phyloP scores from a whole-genome alignment of 495 filamentous ascomycete species.

The Bryoglossum gracile region DNA sequence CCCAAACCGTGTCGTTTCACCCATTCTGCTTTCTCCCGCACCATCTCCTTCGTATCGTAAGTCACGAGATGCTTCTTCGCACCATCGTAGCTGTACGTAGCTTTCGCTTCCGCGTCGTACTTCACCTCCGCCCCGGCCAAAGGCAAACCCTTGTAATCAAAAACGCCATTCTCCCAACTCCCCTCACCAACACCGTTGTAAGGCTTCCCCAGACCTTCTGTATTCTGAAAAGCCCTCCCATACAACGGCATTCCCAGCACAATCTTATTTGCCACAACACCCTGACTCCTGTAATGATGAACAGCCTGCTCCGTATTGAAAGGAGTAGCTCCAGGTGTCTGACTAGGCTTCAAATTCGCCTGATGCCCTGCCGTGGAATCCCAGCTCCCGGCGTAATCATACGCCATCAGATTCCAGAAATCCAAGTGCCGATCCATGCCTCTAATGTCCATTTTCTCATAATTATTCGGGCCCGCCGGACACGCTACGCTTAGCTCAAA shows the following conservation, averaged over 20 bases:
- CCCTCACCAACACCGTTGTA: conserved; percentile 70
- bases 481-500: conserved; percentile 81
- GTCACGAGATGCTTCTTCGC: conserved; percentile 55
- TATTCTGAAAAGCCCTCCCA: conserved; percentile 75
- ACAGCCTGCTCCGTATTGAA: conserved; percentile 68
- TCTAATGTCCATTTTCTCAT: conserved; percentile 60
- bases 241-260: conserved; percentile 91
- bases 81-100: conserved; percentile 67
- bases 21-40: conserved; percentile 60
- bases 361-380: conserved; percentile 68
- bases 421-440: conserved; percentile 78
- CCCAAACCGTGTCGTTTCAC: conserved; percentile 59
- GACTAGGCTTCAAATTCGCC: conserved; percentile 63
- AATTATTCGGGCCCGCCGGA: conserved; percentile 60
- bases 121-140: conserved; percentile 44
- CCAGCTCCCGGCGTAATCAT: conserved; percentile 77
- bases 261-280: conserved; percentile 61
- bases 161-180: conserved; percentile 79
- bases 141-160: conserved; percentile 74
- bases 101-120: conserved; percentile 46
- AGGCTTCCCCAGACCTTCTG: conserved; percentile 60
- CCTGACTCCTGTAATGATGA: conserved; percentile 56
- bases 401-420: conserved; percentile 90
- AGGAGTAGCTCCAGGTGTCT: conserved; percentile 57
- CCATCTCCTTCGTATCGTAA: conserved; percentile 70